Conservation (phyloP, 148 eudicot species). For the Rheum nobile region DNA sequence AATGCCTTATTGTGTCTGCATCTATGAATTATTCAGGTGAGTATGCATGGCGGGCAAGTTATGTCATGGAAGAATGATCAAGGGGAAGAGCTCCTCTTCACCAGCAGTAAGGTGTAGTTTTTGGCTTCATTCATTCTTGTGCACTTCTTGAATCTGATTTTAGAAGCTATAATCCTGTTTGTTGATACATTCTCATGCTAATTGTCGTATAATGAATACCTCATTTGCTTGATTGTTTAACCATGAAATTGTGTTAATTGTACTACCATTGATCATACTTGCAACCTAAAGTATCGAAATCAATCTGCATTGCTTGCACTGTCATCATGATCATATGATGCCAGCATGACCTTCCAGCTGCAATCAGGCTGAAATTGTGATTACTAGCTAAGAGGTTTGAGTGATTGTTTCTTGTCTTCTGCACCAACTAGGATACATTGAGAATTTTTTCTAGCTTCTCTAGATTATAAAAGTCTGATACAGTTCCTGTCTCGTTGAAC, state of each 20-base stretch:
- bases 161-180: background rate
- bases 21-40: slow-evolving; percentile 37
- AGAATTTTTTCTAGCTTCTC: background rate
- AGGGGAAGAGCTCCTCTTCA: slow-evolving; percentile 90
- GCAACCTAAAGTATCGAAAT: background rate
- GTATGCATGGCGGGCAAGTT: slow-evolving; percentile 81
- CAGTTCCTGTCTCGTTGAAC: background rate
- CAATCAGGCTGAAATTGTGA: background rate
- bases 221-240: background rate
- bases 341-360: background rate
- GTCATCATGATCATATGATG: background rate
- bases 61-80: slow-evolving; percentile 77
- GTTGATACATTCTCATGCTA: background rate
- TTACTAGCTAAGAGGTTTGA: background rate
- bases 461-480: background rate
- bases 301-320: background rate
- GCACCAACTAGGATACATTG: background rate
- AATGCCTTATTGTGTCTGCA: background rate
- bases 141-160: background rate
- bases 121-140: background rate
- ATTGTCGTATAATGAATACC: background rate
- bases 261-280: background rate
- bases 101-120: slow-evolving; percentile 58
- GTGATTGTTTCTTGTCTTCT: background rate
- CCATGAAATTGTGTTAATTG: background rate